Evolutionary conservation across 257 asterid species (phyloP).

Genomic region (Solanum boliviense): DNA sequence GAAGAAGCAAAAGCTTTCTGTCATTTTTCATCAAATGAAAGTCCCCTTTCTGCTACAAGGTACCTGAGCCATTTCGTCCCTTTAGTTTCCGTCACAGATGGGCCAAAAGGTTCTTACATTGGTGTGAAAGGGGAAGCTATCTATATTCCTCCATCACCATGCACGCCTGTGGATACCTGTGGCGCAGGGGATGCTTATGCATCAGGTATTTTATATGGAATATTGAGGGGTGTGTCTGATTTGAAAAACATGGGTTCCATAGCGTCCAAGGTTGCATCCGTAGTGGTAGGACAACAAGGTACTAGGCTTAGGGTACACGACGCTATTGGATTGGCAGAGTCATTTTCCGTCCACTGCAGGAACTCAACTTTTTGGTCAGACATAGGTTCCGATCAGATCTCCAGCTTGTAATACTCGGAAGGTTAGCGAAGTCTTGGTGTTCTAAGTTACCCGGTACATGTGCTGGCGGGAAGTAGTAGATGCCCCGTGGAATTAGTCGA

Average conservation of each 20-base stretch:
- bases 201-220: slow-evolving; percentile 77
- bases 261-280: slow-evolving; percentile 89
- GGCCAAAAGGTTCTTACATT: slow-evolving; percentile 81
- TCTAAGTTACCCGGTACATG: not conserved
- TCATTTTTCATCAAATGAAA: slow-evolving; percentile 57
- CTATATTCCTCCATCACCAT: slow-evolving; percentile 84
- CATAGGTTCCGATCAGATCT: slow-evolving; percentile 71
- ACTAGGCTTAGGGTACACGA: slow-evolving; percentile 79
- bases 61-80: slow-evolving; percentile 97
- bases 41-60: slow-evolving; percentile 73
- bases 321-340: slow-evolving; percentile 50
- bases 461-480: not conserved
- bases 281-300: slow-evolving; percentile 91
- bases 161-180: slow-evolving; percentile 77
- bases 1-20: slow-evolving; percentile 85
- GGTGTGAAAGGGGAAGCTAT: slow-evolving; percentile 90
- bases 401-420: slow-evolving; percentile 41
- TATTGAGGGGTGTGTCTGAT: slow-evolving; percentile 57
- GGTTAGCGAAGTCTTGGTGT: not conserved
- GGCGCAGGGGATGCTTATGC: slow-evolving; percentile 99
- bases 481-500: not conserved
- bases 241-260: slow-evolving; percentile 65
- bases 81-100: slow-evolving; percentile 89
- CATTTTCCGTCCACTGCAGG: slow-evolving; percentile 36
- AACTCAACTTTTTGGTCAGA: slow-evolving; percentile 46